Evolutionary conservation across 2,329 filamentous ascomycete species (phyloP).

Genomic region (Pseudogymnoascus sp.): DNA sequence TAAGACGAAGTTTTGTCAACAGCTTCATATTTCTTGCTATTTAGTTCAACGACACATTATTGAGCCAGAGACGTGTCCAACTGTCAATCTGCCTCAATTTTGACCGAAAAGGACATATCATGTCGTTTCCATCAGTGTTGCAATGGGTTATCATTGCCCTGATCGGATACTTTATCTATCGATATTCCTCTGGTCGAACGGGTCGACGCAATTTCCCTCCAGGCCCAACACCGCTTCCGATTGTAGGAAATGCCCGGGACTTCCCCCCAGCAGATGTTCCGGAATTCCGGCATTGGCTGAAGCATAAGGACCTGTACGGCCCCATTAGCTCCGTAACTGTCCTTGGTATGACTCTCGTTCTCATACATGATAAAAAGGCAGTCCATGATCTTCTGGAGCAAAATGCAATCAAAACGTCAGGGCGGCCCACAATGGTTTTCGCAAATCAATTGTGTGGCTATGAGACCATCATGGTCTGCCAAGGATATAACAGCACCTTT

Average conservation of each 20-base stretch:
- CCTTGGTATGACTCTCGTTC: slow-evolving; percentile 30
- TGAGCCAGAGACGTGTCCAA: neutral
- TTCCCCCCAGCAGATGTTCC: slow-evolving; percentile 33
- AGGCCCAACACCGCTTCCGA: slow-evolving; percentile 39
- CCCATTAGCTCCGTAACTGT: slow-evolving; percentile 32
- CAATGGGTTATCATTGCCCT: neutral
- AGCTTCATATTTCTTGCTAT: neutral
- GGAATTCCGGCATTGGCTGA: slow-evolving; percentile 36
- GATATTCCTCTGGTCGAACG: neutral
- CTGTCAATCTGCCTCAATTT: neutral
- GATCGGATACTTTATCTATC: neutral
- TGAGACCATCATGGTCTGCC: slow-evolving; percentile 15
- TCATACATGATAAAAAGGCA: slow-evolving; percentile 27
- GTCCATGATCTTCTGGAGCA: slow-evolving; percentile 29
- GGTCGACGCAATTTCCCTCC: slow-evolving; percentile 32
- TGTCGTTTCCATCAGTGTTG: neutral
- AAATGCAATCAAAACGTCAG: slow-evolving; percentile 27
- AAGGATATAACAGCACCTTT: slow-evolving; percentile 20
- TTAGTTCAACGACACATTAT: neutral
- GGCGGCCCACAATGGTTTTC: slow-evolving; percentile 24
- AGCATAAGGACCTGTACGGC: slow-evolving; percentile 36
- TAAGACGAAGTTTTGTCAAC: neutral
- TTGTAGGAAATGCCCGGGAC: slow-evolving; percentile 43
- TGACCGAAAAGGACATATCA: neutral
- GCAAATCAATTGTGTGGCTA: slow-evolving; percentile 25